phyloP scores from a whole-genome alignment of 1,284 basidiomycete species.

The Ceratobasidium theobromae region DNA sequence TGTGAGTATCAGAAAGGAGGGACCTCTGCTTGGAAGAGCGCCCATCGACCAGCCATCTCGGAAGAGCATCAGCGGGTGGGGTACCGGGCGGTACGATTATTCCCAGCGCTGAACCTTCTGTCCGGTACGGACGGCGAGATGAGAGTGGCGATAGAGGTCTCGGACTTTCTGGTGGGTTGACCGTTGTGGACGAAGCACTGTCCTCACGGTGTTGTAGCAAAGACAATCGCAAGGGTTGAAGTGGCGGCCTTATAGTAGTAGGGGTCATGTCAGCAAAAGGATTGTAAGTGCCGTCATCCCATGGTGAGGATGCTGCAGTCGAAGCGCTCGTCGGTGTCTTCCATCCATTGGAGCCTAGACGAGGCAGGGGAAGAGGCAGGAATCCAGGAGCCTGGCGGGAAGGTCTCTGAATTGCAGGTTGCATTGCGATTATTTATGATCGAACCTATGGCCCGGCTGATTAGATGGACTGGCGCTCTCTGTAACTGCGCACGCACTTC shows the following conservation, averaged over 20 bases:
- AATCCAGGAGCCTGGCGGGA: background rate
- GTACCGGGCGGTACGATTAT: constrained; percentile 28
- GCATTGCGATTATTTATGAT: background rate
- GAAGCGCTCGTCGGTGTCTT: constrained; percentile 3
- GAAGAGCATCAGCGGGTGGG: constrained; percentile 16
- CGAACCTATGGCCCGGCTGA: background rate
- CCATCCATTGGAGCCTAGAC: constrained; percentile 12
- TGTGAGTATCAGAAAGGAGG: background rate
- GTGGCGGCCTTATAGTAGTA: background rate
- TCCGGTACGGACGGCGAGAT: constrained; percentile 1
- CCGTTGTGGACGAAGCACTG: background rate
- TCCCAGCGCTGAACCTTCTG: constrained; percentile 23
- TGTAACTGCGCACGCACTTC: background rate
- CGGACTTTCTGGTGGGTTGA: constrained; percentile 17
- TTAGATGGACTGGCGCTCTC: background rate
- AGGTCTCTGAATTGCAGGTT: background rate
- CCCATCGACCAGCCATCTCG: constrained; percentile 17
- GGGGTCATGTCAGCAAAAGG: background rate
- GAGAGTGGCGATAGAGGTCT: constrained; percentile 19
- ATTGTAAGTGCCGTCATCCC: constrained; percentile 4
- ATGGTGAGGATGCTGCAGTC: constrained; percentile 8
- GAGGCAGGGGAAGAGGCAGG: background rate
- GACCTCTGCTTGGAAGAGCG: constrained; percentile 2
- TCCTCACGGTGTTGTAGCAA: constrained; percentile 13
- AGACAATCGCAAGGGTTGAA: constrained; percentile 24